Evolutionary conservation across 768 basidiomycete genomes (phyloP), one percentile per base, ranked within the genome.

Genomic region (Cantharellus anzutake): DNA sequence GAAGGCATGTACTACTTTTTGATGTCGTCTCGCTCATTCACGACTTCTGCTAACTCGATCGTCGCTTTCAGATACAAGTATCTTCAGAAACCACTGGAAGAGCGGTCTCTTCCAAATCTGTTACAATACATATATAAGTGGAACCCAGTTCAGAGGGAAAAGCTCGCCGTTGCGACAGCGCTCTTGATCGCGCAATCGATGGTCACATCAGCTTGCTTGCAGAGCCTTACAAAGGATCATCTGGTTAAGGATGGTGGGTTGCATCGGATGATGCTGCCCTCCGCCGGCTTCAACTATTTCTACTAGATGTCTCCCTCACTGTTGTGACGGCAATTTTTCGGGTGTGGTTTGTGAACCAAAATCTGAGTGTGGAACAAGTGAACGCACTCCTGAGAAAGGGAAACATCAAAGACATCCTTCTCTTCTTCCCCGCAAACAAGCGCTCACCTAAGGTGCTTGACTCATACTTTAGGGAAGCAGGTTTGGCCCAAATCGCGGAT

Each of bases 21-120:
- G 7, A 42, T 48, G 20, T 2, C 4, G 3, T 42, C 42, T 37
- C 38, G 11, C 14, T 55, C 52, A 37, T 37, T 55, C 20, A 29
- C 20, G 20, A 29, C 20, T 29, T 29, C 20, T 29, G 20, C 20
- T 29, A 37, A 55, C 61, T 11, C 16, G 29, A 59, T 7, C 50
- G 59, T 37, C 37, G 14, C 3, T 11, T 56, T 41, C 58, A 94
- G 92, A 73, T 98, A 97, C 78, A 97, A 97, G 73, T 99, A 98
- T 78, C 87, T 99, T 66, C 94, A 97, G 72, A 91, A 85, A 71
- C 91, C 94, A 51, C 82, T 99, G 55, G 94, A 97, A 71, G 84
- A 82, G 69, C 78, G 76, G 41, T 78, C 87, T 59, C 77, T 98
- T 11, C 88, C 89, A 2, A 77, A 77, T 51, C 76, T 98, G 56